Base-by-base conservation (phyloP, 106 monocot species). In the Dendrobium nobile region DNA sequence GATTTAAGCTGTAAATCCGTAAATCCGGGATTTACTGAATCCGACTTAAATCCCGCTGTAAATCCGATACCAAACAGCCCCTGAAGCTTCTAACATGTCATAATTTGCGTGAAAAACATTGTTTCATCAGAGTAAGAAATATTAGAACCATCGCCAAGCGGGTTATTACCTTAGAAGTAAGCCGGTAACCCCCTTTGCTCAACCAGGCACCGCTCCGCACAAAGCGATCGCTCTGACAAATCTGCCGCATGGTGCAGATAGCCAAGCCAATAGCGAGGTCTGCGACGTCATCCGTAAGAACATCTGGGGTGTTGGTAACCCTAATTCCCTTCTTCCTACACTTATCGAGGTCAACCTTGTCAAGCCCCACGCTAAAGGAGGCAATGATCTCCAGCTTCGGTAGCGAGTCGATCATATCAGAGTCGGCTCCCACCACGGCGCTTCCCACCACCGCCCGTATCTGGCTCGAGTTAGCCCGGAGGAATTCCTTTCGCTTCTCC, bases 181-280 rank as follows among this genome's bases (percentile, higher is more conserved):
- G 84, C 78, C 75, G 77, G 78, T 58, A 92, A 73, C 85, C 82
- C 55, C 86, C 83, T 41, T 77, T 86, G 17, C 2, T 61, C 85
- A 75, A 77, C 93, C 90, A 92, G 18, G 37, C 15, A 26, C 96
- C 90, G 16, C 55, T 79, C 70, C 91, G 82, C 42, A 90, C 88
- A 45, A 80, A 91, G 13, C 83, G 72, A 56, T 96, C 96, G 19
- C 88, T 87, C 16, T 54, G 41, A 15, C 85, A 81, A 26, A 96
- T 80, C 82, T 75, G 79, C 75, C 96, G 80, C 80, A 93, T 68
- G 68, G 85, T 84, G 41, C 87, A 80, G 59, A 93, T 82, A 56
- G 96, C 90, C 61, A 96, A 83, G 10, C 85, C 93, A 44, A 96
- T 85, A 1, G 96, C 93, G 47, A 93, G 83, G 54, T 96, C 96